These are phyloP conservation scores for Phytophthora uliginosa DNA, from an alignment of 352 stramenopile genomes.

Conservation along the genomic window DNA sequence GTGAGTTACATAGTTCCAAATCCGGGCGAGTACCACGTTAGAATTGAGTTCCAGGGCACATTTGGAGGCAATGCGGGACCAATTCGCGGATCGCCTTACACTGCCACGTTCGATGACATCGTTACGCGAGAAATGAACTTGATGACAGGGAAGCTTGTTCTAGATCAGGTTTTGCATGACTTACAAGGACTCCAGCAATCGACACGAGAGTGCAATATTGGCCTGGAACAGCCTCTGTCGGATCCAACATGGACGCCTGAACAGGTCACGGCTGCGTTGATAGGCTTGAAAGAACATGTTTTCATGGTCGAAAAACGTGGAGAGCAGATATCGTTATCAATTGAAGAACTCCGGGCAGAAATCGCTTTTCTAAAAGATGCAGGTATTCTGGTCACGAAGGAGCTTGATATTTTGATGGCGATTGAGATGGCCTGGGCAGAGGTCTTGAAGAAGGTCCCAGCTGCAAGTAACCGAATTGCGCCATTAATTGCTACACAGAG, in stretches of 20 bases:
- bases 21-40: conserved; percentile 87
- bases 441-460: conserved; percentile 70
- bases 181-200: conserved; percentile 70
- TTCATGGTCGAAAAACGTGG: conserved; percentile 84
- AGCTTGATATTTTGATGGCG: conserved; percentile 58
- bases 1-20: conserved; percentile 92
- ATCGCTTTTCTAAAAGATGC: conserved; percentile 75
- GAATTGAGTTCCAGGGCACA: conserved; percentile 93
- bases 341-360: conserved; percentile 75
- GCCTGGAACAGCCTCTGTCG: conserved; percentile 75
- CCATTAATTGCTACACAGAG: conserved; percentile 70
- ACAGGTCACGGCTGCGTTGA: conserved; percentile 70
- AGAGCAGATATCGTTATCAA: conserved; percentile 64
- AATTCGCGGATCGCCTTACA: conserved; percentile 95
- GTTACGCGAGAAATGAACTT: conserved; percentile 86
- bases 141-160: conserved; percentile 84
- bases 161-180: conserved; percentile 78
- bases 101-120: conserved; percentile 77
- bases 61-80: conserved; percentile 90
- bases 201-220: conserved; percentile 74
- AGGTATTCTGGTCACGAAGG: conserved; percentile 61
- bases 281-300: conserved; percentile 82
- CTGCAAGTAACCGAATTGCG: conserved; percentile 71
- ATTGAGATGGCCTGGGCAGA: conserved; percentile 76
- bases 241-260: conserved; percentile 68